Evolutionary conservation across 2,329 filamentous ascomycete genomes (phyloP).

Genomic region (Xylaria digitata): DNA sequence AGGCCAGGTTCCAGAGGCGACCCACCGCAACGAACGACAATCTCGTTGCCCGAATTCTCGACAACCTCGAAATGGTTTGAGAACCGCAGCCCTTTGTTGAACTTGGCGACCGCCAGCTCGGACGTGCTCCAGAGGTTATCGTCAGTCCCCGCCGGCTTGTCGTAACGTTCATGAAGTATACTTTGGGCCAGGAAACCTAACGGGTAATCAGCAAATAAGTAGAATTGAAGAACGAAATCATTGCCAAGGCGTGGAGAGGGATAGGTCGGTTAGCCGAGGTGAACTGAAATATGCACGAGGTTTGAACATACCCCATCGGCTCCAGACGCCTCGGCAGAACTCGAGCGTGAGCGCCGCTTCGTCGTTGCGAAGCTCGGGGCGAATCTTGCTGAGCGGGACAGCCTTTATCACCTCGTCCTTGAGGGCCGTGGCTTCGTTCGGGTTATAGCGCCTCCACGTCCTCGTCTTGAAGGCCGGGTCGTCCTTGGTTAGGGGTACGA

Average conservation of each 20-base stretch:
- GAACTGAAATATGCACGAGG: not conserved
- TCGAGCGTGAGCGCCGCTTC: slow-evolving; percentile 69
- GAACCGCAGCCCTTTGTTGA: slow-evolving; percentile 46
- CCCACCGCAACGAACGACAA: slow-evolving; percentile 49
- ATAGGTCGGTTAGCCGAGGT: not conserved
- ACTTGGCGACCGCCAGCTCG: slow-evolving; percentile 47
- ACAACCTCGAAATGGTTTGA: slow-evolving; percentile 52
- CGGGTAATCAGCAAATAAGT: slow-evolving; percentile 20
- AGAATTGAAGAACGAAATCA: not conserved
- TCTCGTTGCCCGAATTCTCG: slow-evolving; percentile 46
- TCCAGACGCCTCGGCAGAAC: slow-evolving; percentile 76
- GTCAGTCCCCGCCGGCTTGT: slow-evolving; percentile 48
- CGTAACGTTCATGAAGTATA: slow-evolving; percentile 49
- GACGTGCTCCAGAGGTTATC: slow-evolving; percentile 48
- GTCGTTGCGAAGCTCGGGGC: slow-evolving; percentile 71
- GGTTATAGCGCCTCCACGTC: slow-evolving; percentile 70
- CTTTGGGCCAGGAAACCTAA: slow-evolving; percentile 60
- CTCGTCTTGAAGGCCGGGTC: slow-evolving; percentile 71
- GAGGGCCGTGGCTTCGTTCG: slow-evolving; percentile 69
- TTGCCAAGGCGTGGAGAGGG: not conserved
- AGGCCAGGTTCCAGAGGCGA: slow-evolving; percentile 47
- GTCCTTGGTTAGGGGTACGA: slow-evolving; percentile 66
- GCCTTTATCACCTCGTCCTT: slow-evolving; percentile 73
- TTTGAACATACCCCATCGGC: slow-evolving; percentile 66
- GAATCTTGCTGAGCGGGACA: slow-evolving; percentile 71